Conservation (phyloP, 345 rosid species). For the Lenwebbia sp. region DNA sequence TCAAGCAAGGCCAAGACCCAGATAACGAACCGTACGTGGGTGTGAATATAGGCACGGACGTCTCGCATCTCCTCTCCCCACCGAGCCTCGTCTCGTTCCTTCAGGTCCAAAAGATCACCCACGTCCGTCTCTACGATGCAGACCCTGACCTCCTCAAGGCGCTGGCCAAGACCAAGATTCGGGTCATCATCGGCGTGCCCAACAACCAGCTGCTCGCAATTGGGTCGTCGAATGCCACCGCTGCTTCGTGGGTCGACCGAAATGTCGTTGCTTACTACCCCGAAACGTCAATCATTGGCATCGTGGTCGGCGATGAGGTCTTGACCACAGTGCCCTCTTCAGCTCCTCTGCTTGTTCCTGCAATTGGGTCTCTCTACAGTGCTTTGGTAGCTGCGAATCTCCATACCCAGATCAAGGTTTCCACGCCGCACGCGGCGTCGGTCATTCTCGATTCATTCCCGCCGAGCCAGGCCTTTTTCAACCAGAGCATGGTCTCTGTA, state of each 20-base stretch:
- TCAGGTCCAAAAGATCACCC: conserved; percentile 62
- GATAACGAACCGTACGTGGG: conserved; percentile 76
- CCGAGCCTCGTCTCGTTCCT: conserved; percentile 50
- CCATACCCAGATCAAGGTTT: conserved; percentile 71
- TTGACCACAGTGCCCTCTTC: conserved; percentile 84
- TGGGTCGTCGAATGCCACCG: conserved; percentile 80
- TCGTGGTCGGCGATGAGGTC: conserved; percentile 92
- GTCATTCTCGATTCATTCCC: conserved; percentile 75
- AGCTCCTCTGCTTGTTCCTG: conserved; percentile 70
- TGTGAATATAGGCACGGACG: conserved; percentile 75
- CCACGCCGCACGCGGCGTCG: conserved; percentile 91
- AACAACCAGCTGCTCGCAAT: conserved; percentile 92
- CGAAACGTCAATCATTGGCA: conserved; percentile 51
- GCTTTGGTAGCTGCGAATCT: conserved; percentile 91
- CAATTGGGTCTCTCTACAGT: conserved; percentile 71
- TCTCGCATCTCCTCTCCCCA: conserved; percentile 40
- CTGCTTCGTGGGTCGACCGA: conserved; percentile 78
- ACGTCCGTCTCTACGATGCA: conserved; percentile 74
- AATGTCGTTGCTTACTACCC: conserved; percentile 84
- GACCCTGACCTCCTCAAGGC: conserved; percentile 70
- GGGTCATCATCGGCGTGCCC: conserved; percentile 79
- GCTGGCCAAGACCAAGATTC: conserved; percentile 77
- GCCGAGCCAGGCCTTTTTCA: conserved; percentile 91
- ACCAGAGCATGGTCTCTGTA: conserved; percentile 66
- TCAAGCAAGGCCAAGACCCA: conserved; percentile 14